Percentiles rank a stretch among this genome's conserved stretches.
These are phyloP conservation scores for Alnus glutinosa DNA, from an alignment of 306 rosid genomes.

Conservation along the genomic window DNA sequence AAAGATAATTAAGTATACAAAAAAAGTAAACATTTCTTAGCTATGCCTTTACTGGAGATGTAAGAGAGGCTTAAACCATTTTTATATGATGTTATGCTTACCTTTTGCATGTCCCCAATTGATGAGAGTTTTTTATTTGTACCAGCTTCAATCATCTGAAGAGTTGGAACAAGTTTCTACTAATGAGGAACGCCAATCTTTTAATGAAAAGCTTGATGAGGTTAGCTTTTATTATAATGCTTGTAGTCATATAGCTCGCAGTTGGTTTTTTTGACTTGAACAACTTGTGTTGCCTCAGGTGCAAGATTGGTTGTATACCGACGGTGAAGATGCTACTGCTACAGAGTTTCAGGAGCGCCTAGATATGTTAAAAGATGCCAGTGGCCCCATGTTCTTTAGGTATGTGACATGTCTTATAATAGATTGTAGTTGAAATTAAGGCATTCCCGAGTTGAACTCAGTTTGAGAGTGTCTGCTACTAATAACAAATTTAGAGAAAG, in stretches of 20 bases:
- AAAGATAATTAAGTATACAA: neutral
- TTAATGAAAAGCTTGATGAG: slow-evolving; percentile 88
- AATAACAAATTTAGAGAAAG: slow-evolving; percentile 6
- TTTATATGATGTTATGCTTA: neutral
- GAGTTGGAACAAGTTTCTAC: slow-evolving; percentile 72
- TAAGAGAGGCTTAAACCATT: neutral
- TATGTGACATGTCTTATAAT: slow-evolving; percentile 50
- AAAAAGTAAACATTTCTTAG: neutral
- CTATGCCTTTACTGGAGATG: neutral
- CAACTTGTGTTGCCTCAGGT: slow-evolving; percentile 50
- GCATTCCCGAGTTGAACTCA: neutral
- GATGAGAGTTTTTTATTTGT: slow-evolving; percentile 15
- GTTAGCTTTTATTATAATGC: slow-evolving; percentile 31
- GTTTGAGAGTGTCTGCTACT: slow-evolving; percentile 9
- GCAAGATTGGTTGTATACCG: slow-evolving; percentile 96
- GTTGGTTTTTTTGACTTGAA: slow-evolving; percentile 18
- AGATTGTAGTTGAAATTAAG: neutral
- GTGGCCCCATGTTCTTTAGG: slow-evolving; percentile 94
- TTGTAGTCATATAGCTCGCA: neutral
- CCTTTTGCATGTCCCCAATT: neutral
- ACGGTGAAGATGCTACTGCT: slow-evolving; percentile 97
- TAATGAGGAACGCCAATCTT: slow-evolving; percentile 68
- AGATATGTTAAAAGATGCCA: slow-evolving; percentile 67
- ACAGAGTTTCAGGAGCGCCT: slow-evolving; percentile 75
- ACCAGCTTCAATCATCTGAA: slow-evolving; percentile 81